Evolutionary conservation across 768 basidiomycete species (phyloP), one percentile per base, ranked within the genome.

Genomic region (Harrya chromipes): DNA sequence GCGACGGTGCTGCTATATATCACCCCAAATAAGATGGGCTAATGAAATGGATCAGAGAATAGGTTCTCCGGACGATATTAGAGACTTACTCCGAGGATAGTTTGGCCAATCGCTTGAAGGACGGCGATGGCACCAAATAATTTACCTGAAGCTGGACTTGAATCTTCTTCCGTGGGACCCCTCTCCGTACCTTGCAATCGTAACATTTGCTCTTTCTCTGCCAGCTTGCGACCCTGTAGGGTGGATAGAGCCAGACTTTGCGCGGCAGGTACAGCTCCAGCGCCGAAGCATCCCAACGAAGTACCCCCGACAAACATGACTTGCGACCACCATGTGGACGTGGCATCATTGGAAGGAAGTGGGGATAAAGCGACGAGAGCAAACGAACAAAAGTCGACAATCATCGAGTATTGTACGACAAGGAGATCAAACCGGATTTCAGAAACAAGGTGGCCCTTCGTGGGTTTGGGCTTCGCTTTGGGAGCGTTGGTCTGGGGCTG

Each of bases 181-280:
- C 40, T 41, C 16, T 39, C 57, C 17, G 37, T 2, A 16, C 49
- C 50, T 17, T 36, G 58, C 26, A 49, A 17, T 19, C 49, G 63
- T 23, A 45, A 72, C 56, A 26, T 74, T 64, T 33, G 77, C 74
- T 64, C 80, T 23, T 61, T 55, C 40, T 62, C 53, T 20, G 47
- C 61, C 36, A 61, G 36, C 34, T 49, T 65, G 47, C 58, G 64
- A 37, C 61, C 61, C 31, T 75, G 72, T n/a, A 79, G 53, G n/a
- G 87, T 73, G 56, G 80, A 85, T 5, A 90, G 71, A 0, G 86
- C 88, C 9, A 91, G 72, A n/a, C 85, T 87, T 52, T 89, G 84
- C 44, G 81, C 64, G 1, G 84, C 77, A 8, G 89, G 87, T 47
- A 79, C 77, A 13, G 84, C 78, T 4, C 87, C 89, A 3, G 82